Conservation (phyloP, 345 rosid species). For the Camelina laxa region DNA sequence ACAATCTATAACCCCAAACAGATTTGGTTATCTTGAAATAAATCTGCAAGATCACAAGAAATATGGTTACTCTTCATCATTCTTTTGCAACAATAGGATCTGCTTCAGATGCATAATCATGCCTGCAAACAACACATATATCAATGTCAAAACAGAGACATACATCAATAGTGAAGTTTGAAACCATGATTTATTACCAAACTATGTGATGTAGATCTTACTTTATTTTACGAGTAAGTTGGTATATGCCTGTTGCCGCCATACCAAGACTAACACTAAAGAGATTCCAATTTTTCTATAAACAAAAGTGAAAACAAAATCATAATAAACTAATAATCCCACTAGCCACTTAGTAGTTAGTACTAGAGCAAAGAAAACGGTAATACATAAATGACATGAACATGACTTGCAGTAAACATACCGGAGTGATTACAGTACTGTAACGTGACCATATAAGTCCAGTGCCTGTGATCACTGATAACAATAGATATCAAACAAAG, state of each 20-base stretch:
- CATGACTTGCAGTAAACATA: constrained; percentile 30
- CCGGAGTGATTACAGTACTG: constrained; percentile 80
- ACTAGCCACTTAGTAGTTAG: background rate
- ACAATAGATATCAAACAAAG: background rate
- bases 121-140: constrained; percentile 29
- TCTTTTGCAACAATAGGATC: constrained; percentile 13
- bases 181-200: background rate
- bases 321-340: background rate
- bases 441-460: constrained; percentile 82
- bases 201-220: constrained; percentile 49
- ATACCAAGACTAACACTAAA: constrained; percentile 81
- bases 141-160: constrained; percentile 9
- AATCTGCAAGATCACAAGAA: no score
- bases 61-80: no score
- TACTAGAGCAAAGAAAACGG: background rate
- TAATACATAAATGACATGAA: background rate
- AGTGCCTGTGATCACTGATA: constrained; percentile 62
- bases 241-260: constrained; percentile 86
- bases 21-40: background rate
- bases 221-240: constrained; percentile 79
- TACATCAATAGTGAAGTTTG: background rate
- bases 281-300: constrained; percentile 92
- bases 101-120: constrained; percentile 31
- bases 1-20: background rate
- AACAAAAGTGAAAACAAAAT: constrained; percentile 23